These are phyloP conservation scores for Pharnaceum exiguum DNA, from an alignment of 148 eudicot species.

Conservation along the genomic window DNA sequence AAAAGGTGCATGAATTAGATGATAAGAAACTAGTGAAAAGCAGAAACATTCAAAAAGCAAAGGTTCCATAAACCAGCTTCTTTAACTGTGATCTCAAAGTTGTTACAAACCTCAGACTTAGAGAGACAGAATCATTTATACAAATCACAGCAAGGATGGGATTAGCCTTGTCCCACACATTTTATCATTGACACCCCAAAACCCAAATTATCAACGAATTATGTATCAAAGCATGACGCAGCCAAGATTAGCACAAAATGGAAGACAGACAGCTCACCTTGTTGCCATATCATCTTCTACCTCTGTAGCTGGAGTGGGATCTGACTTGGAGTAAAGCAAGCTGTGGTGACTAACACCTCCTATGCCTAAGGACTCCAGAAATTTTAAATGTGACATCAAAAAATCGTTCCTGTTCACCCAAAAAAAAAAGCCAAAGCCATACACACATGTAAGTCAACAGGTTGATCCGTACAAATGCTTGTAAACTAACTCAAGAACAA, in stretches of 20 bases:
- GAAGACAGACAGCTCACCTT: slow-evolving; percentile 39
- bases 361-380: slow-evolving; percentile 75
- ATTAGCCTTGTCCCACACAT: no score
- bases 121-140: no score
- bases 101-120: no score
- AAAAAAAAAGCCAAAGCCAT: slow-evolving; percentile 1
- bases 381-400: slow-evolving; percentile 58
- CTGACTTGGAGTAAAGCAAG: slow-evolving; percentile 91
- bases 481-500: background rate
- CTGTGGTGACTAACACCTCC: slow-evolving; percentile 97
- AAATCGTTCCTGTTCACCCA: slow-evolving; percentile 52
- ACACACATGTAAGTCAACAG: background rate
- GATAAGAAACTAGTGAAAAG: background rate
- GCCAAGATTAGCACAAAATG: background rate
- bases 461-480: no score
- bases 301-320: slow-evolving; percentile 41
- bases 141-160: no score
- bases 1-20: background rate
- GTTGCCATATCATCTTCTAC: slow-evolving; percentile 47
- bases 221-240: background rate
- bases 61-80: no score
- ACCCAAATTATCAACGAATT: no score
- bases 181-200: no score
- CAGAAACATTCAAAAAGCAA: no score
- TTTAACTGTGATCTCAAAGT: no score